Evolutionary conservation across 2,329 filamentous ascomycete species (phyloP).

Genomic region (Fusarium xylarioides): DNA sequence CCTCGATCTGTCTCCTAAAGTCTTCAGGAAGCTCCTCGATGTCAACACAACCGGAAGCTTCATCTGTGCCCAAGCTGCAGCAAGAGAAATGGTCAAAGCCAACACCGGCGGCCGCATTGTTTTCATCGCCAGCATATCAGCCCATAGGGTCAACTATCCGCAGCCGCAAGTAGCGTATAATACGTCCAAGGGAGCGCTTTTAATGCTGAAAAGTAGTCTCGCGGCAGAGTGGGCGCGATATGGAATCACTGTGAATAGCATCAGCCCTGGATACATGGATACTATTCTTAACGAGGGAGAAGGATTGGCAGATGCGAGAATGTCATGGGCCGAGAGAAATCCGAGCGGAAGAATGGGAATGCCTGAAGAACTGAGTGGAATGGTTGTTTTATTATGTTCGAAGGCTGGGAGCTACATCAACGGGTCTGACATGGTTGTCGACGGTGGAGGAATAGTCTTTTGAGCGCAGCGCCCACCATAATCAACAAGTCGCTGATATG

Average conservation of each 20-base stretch:
- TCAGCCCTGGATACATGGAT: slow-evolving; percentile 81
- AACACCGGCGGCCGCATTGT: slow-evolving; percentile 68
- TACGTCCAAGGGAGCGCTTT: slow-evolving; percentile 72
- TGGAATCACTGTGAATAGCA: slow-evolving; percentile 75
- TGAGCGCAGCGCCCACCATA: not conserved
- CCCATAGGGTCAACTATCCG: slow-evolving; percentile 74
- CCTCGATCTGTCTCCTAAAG: slow-evolving; percentile 63
- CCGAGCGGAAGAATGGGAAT: slow-evolving; percentile 72
- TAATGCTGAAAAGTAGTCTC: slow-evolving; percentile 65
- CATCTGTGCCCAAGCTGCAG: slow-evolving; percentile 72
- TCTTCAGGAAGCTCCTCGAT: slow-evolving; percentile 72
- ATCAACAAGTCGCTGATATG: not conserved
- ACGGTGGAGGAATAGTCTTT: slow-evolving; percentile 56
- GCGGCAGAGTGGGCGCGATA: slow-evolving; percentile 71
- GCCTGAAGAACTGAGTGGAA: slow-evolving; percentile 68
- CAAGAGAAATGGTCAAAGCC: slow-evolving; percentile 61
- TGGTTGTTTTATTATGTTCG: slow-evolving; percentile 66
- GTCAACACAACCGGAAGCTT: slow-evolving; percentile 78
- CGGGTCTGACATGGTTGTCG: slow-evolving; percentile 70
- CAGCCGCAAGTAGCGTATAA: slow-evolving; percentile 80
- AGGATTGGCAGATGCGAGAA: slow-evolving; percentile 50
- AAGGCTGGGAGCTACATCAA: slow-evolving; percentile 71
- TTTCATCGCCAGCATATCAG: slow-evolving; percentile 74
- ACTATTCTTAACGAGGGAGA: slow-evolving; percentile 75
- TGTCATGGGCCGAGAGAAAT: slow-evolving; percentile 66